Evolutionary conservation across 352 stramenopile species (phyloP).

Genomic region (Pythium biforme): DNA sequence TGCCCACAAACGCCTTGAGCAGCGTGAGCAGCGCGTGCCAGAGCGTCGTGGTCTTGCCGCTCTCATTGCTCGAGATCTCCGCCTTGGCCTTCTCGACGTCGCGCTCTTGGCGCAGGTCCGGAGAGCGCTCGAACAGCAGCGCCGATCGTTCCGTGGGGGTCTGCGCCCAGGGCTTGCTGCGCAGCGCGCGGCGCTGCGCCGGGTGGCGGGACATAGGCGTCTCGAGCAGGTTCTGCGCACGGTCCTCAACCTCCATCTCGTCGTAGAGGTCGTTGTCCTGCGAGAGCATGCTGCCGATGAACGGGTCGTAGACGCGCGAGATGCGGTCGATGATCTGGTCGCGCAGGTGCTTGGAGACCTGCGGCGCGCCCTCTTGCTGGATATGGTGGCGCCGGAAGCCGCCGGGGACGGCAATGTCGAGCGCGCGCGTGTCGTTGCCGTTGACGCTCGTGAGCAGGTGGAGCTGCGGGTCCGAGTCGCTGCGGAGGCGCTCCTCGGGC

Average conservation of each 20-base stretch:
- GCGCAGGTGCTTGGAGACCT: constrained; percentile 56
- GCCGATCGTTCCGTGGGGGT: constrained; percentile 22
- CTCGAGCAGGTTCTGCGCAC: constrained; percentile 61
- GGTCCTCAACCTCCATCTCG: constrained; percentile 65
- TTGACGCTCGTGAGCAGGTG: constrained; percentile 31
- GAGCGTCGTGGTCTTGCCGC: constrained; percentile 69
- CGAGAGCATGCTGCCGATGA: constrained; percentile 79
- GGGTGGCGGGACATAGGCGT: constrained; percentile 49
- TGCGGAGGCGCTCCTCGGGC: constrained; percentile 33
- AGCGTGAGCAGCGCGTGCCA: constrained; percentile 77
- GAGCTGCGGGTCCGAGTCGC: constrained; percentile 52
- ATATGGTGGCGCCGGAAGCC: constrained; percentile 76
- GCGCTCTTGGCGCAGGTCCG: not conserved
- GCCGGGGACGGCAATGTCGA: constrained; percentile 66
- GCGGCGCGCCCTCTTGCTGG: constrained; percentile 31
- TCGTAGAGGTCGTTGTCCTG: constrained; percentile 84
- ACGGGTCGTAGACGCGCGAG: constrained; percentile 76
- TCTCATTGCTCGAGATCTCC: not conserved
- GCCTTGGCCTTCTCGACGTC: constrained; percentile 17
- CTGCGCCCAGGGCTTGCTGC: constrained; percentile 23
- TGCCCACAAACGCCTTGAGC: constrained; percentile 82
- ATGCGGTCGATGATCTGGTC: constrained; percentile 75
- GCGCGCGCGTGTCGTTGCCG: constrained; percentile 37
- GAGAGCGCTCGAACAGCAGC: constrained; percentile 19
- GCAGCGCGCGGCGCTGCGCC: constrained; percentile 28